phyloP scores from a whole-genome alignment of 495 filamentous ascomycete genomes.

The Schizothecium vesticola region DNA sequence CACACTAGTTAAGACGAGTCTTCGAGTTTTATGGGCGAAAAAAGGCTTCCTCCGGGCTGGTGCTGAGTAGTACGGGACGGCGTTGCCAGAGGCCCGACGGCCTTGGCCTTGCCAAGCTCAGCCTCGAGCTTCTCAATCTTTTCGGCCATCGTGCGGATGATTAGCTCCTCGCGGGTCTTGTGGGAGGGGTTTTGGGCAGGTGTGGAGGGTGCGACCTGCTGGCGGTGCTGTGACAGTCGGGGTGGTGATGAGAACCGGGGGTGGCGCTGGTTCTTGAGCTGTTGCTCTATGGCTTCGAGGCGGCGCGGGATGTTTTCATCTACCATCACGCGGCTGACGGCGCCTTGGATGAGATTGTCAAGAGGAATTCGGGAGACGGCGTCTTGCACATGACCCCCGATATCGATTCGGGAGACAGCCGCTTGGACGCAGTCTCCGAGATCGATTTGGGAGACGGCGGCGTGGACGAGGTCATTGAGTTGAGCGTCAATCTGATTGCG shows the following conservation, averaged over 20 bases:
- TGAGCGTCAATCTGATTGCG: neutral
- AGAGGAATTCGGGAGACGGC: no score
- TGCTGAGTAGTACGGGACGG: neutral
- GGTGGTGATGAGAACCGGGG: no score
- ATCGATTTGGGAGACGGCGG: no score
- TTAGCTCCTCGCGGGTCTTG: neutral
- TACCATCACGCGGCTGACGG: no score
- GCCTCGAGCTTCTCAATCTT: neutral
- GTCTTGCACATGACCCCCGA: no score
- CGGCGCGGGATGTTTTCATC: neutral
- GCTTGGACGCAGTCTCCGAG: no score
- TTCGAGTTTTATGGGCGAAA: neutral
- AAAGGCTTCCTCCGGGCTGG: neutral
- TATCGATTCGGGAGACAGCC: no score
- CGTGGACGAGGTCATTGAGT: neutral
- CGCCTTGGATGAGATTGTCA: no score
- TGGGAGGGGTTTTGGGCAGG: neutral
- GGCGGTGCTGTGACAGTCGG: no score
- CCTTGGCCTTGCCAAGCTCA: neutral
- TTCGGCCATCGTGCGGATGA: neutral
- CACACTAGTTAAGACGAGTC: neutral
- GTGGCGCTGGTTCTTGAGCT: no score
- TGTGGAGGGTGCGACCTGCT: neutral
- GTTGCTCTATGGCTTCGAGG: no score
- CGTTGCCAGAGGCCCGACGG: neutral